Evolutionary conservation across 805 yeast species (phyloP).

Genomic region (Candida vartiovaarae): DNA sequence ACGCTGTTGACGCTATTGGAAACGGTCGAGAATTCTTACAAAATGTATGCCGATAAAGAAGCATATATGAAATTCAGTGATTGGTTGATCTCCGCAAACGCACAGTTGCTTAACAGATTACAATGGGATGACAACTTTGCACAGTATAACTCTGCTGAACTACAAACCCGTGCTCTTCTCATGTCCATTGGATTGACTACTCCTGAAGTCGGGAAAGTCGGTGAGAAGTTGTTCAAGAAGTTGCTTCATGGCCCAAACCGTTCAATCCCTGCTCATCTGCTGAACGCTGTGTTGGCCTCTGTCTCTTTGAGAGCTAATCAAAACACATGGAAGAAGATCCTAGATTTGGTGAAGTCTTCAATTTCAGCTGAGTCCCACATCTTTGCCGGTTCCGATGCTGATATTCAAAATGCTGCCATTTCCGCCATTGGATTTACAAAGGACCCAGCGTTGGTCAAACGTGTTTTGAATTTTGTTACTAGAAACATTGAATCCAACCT

Average conservation of each 20-base stretch:
- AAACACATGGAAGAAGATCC: slow-evolving; percentile 53
- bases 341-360: slow-evolving; percentile 45
- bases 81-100: slow-evolving; percentile 13
- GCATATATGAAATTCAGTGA: slow-evolving; percentile 5
- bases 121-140: slow-evolving; percentile 37
- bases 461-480: slow-evolving; percentile 49
- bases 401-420: slow-evolving; percentile 50
- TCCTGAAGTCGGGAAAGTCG: slow-evolving; percentile 23
- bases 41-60: slow-evolving; percentile 6
- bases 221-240: slow-evolving; percentile 38
- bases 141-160: slow-evolving; percentile 30
- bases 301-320: slow-evolving; percentile 31
- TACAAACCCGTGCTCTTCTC: slow-evolving; percentile 36
- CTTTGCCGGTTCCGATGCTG: slow-evolving; percentile 21
- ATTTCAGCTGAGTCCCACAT: slow-evolving; percentile 34
- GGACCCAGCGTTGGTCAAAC: slow-evolving; percentile 39
- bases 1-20: slow-evolving; percentile 23
- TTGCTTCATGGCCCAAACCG: slow-evolving; percentile 46
- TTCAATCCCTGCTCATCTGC: slow-evolving; percentile 45
- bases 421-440: slow-evolving; percentile 45
- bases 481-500: slow-evolving; percentile 48
- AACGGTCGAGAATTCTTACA: slow-evolving; percentile 15
- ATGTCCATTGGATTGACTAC: slow-evolving; percentile 31
- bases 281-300: slow-evolving; percentile 37
- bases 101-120: slow-evolving; percentile 24